Evolutionary conservation across 345 rosid genomes (phyloP), one percentile per base, ranked within the genome.

Genomic region (Eutrema yunnanense): DNA sequence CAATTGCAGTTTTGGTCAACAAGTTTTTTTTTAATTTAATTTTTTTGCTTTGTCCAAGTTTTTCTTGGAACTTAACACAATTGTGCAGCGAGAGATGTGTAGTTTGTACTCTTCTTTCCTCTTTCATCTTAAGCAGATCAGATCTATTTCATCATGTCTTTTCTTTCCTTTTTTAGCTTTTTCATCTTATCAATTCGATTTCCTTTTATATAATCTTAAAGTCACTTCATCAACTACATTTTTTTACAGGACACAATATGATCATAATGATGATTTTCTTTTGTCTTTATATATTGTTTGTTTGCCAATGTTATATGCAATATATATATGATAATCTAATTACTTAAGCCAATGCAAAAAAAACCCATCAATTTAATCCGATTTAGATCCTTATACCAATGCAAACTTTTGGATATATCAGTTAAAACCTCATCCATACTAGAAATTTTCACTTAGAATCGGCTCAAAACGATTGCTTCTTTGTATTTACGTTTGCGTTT

Each of bases 91-190:
- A 49, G 72, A 69, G 65, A 47, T 62, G 59, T 62, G 36, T 16
- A 32, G 60, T 55, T 65, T 53, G 80, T 77, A 71, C 73, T 59
- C 72, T 65, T 72, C 44, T 77, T 72, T 65, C 76, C 80, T 57
- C 55, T 76, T 76, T 76, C 67, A 76, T 71, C 80, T 76, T 76
- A 76, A 71, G 68, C 72, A 71, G 13, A 65, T 65, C 73, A 66
- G 30, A 38, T 53, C 63, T 67, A 64, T 71, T 63, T 62, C 9
- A 74, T 58, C 68, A 49, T 55, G 68, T 62, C 47, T 74, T 75
- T 53, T 32, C 46, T 14, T 67, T 75, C 77, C 77, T 12, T 72
- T 76, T 76, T 62, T 70, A 37, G 68, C 59, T 57, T 52, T 71
- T 12, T 30, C 53, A 26, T 44, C 40, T 56, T 63, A 22, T 49